Evolutionary conservation across 2,329 filamentous ascomycete species (phyloP).

Genomic region (Exophiala sp.): DNA sequence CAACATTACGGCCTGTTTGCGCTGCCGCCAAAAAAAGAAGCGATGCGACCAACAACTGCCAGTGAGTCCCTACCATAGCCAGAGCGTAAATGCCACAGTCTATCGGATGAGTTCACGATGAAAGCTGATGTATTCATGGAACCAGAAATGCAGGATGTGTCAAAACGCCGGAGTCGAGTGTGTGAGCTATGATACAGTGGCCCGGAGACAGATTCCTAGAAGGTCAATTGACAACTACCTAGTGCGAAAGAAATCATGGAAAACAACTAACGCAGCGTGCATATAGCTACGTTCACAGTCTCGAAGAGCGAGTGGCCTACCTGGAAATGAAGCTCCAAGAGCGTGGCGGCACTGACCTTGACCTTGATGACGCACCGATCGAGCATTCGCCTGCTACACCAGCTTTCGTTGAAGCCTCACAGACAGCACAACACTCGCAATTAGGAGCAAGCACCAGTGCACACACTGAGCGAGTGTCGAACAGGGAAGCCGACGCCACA

Average conservation of each 20-base stretch:
- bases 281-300: conserved; percentile 79
- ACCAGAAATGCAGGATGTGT: conserved; percentile 74
- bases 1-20: conserved; percentile 90
- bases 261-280: background rate
- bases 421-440: too few relatives aligned
- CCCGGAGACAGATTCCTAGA: conserved; percentile 87
- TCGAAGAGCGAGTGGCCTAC: conserved; percentile 65
- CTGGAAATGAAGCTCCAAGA: too few relatives aligned
- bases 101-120: background rate
- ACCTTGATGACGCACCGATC: too few relatives aligned
- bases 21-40: conserved; percentile 87
- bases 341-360: too few relatives aligned
- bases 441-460: too few relatives aligned
- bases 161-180: conserved; percentile 85
- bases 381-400: too few relatives aligned
- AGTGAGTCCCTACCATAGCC: conserved; percentile 7
- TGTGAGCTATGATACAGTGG: conserved; percentile 93
- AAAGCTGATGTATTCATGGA: too few relatives aligned
- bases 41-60: conserved; percentile 89
- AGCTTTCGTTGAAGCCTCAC: too few relatives aligned
- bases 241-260: background rate
- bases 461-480: too few relatives aligned
- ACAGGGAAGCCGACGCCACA: background rate
- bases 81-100: background rate
- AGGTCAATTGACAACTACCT: conserved; percentile 1